Evolutionary conservation across 2,329 filamentous ascomycete species (phyloP), one percentile per base, ranked within the genome.

Genomic region (Ophiostoma triangulosporum): DNA sequence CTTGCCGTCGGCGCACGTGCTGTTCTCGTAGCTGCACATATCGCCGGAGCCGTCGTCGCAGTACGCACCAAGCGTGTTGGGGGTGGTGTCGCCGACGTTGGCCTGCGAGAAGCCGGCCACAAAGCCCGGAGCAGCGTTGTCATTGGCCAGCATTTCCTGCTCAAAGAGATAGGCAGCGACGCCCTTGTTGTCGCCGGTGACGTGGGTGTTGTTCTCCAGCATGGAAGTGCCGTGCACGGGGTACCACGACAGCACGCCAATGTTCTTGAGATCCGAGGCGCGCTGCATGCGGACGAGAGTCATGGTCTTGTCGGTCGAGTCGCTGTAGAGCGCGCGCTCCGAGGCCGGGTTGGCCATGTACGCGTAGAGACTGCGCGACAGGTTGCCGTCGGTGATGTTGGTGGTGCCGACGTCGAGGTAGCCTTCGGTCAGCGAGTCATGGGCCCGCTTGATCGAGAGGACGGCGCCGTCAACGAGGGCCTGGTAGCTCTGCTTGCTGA

Each of bases 171-270:
- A 80, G 3, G 88, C 87, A 0, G 90, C 89, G 5, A 95, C 84
- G 5, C 90, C 90, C 69, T 96, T 95, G 72, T 96, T 96, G 66
- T 96, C 90, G 27, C 88, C 90, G 3, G 86, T 83, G 48, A 94
- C 81, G 6, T 95, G 74, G 0, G 88, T 95, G 68, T 95, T 95
- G 69, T 95, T 95, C 50, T 86, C 85, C 51, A 88, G 80, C 73
- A 95, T 82, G 1, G 88, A 95, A 0, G 91, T 97, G 48, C 90
- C 90, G 65, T 97, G 91, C 0, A 90, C 86, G 3, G 91, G 81
- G 65, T 91, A 95, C 87, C 90, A 97, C 15, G 88, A 93, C 55
- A 97, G 69, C 1, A 94, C 73, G 12, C 88, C 90, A 40, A 88
- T 79, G 54, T 83, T 84, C 68, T 88, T 89, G 48, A 77, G 75